phyloP scores from a whole-genome alignment of 2,329 filamentous ascomycete genomes.

The Nemania diffusa region DNA sequence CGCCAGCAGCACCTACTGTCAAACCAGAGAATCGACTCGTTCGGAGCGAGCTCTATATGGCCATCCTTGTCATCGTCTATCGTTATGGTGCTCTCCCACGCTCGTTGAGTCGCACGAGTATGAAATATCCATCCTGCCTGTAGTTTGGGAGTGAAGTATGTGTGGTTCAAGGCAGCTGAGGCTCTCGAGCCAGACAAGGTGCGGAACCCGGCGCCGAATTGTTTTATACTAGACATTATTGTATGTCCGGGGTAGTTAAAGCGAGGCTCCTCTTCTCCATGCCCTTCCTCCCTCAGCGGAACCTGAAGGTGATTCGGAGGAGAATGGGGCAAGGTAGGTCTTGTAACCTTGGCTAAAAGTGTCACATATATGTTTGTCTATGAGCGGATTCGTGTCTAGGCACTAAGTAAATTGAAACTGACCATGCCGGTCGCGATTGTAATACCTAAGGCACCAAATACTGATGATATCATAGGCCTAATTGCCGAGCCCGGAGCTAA shows the following conservation, averaged over 20 bases:
- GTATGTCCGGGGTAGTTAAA: neutral
- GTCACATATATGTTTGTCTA: neutral
- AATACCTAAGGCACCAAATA: neutral
- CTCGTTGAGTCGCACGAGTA: slow-evolving; percentile 28
- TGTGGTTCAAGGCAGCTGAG: slow-evolving; percentile 35
- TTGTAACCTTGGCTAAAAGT: neutral
- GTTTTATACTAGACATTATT: slow-evolving; percentile 38
- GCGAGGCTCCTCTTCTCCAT: slow-evolving; percentile 18
- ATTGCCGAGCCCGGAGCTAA: neutral
- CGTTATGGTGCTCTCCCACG: slow-evolving; percentile 55
- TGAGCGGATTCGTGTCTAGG: neutral
- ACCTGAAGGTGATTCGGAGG: neutral
- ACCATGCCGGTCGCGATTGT: neutral
- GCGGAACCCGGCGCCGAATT: slow-evolving; percentile 49
- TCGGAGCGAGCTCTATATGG: slow-evolving; percentile 79
- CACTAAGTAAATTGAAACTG: neutral
- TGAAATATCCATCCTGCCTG: slow-evolving; percentile 38
- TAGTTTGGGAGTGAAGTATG: slow-evolving; percentile 33
- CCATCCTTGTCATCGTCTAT: slow-evolving; percentile 75
- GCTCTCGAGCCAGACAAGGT: slow-evolving; percentile 49
- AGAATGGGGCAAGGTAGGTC: slow-evolving; percentile 1
- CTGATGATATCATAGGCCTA: slow-evolving; percentile 1
- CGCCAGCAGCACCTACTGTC: slow-evolving; percentile 77
- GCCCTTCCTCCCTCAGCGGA: slow-evolving; percentile 15
- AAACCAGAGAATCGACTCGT: slow-evolving; percentile 89